These are phyloP conservation scores for Albifimbria verrucaria DNA, from an alignment of 2,329 filamentous ascomycete species.

Conservation along the genomic window DNA sequence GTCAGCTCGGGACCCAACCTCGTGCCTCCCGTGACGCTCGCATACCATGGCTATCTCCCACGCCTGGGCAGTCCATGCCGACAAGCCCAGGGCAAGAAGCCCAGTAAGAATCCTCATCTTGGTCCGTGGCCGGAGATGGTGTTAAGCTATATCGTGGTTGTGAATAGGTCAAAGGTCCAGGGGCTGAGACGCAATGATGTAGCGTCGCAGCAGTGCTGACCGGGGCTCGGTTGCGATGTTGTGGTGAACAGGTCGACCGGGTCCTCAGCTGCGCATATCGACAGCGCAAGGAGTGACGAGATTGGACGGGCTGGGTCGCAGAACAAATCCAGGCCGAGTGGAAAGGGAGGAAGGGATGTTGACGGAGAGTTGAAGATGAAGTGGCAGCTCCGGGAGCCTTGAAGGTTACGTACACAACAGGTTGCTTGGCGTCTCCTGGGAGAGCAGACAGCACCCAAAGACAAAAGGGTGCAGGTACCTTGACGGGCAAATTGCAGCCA, in stretches of 20 bases:
- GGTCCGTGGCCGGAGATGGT: no score
- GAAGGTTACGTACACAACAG: background rate
- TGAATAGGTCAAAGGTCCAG: background rate
- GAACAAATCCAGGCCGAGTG: background rate
- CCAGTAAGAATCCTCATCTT: slow-evolving; percentile 55
- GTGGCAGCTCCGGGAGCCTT: background rate
- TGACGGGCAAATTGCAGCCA: no score
- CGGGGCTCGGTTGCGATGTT: background rate
- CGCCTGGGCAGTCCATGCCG: slow-evolving; percentile 49
- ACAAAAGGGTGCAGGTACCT: no score
- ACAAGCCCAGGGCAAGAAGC: slow-evolving; percentile 50
- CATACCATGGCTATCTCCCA: slow-evolving; percentile 57
- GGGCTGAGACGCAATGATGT: background rate
- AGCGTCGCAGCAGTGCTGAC: background rate
- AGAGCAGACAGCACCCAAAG: no score
- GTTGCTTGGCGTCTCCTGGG: background rate
- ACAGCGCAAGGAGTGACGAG: background rate
- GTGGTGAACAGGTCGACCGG: background rate
- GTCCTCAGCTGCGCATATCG: background rate
- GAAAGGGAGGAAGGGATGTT: background rate
- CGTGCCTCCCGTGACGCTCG: background rate
- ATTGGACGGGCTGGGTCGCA: background rate
- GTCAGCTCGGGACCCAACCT: slow-evolving; percentile 16
- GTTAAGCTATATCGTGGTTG: background rate
- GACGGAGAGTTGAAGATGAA: background rate